Base-by-base conservation (phyloP, 768 basidiomycete species). In the Piloderma croceum region DNA sequence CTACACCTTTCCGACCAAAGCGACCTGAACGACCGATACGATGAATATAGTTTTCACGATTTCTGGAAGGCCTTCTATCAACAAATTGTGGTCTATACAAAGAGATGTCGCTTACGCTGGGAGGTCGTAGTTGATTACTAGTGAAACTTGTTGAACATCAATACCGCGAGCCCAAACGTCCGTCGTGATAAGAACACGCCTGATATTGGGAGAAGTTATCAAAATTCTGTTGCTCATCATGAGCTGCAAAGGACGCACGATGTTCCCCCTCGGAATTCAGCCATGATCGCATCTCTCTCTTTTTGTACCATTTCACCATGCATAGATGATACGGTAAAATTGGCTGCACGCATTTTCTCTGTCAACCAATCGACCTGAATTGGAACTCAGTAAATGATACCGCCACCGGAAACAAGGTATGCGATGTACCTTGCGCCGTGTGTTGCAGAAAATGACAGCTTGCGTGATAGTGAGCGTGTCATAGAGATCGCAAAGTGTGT, bases 41-140 rank as follows among this genome's bases (percentile, higher is more conserved):
- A 71, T 99, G 96, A 52, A 99, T 97, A 70, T 99, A 99, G 65
- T 99, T 97, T 77, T 97, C 94, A 74, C 89, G 89, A 62, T 91
- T 91, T 50, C 84, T 91, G 48, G 38, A 52, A 41, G 36, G 25
- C 24, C 5, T n/a, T n/a, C n/a, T 11, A 45, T 9, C 17, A 38
- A 15, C 27, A 29, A 15, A 29, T 15, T 29, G 31, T 34, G 29
- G 40, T 58, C 48, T 34, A 39, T 36, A 36, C 19, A 21, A 35
- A 46, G 40, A 11, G 48, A 34, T 36, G 27, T 2, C n/a, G 70
- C 80, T 52, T 73, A 91, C 84, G 89, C 84, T 41, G 90, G 93
- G 39, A 97, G 75, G 61, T 97, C 92, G 59, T 94, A 94, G 67
- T 94, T 96, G 59, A 96, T 94, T 56, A 96, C 94, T 42, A 97